phyloP scores from a whole-genome alignment of 2,329 filamentous ascomycete species.

The Cordyceps fumosorosea region DNA sequence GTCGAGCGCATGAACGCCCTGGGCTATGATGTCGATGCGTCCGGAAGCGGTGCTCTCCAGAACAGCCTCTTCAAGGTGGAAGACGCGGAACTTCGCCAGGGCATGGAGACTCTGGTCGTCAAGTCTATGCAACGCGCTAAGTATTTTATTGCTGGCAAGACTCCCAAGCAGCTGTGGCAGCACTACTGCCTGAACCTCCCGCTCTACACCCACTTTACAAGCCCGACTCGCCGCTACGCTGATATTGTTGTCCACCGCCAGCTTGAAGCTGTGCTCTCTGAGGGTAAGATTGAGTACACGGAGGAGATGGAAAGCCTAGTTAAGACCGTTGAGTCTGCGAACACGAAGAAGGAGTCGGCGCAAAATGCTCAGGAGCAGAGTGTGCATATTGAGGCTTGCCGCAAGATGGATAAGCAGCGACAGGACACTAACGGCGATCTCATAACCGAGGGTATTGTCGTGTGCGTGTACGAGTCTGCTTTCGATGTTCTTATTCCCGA shows the following conservation, averaged over 20 bases:
- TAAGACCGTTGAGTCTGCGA: constrained; percentile 93
- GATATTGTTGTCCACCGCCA: constrained; percentile 95
- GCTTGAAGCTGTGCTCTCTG: constrained; percentile 77
- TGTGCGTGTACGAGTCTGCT: constrained; percentile 96
- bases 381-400: constrained; percentile 95
- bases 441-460: constrained; percentile 89
- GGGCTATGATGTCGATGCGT: constrained; percentile 81
- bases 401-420: constrained; percentile 87
- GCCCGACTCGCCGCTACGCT: constrained; percentile 87
- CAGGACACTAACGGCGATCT: constrained; percentile 84
- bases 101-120: constrained; percentile 91
- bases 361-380: constrained; percentile 98
- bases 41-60: constrained; percentile 84
- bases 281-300: constrained; percentile 73
- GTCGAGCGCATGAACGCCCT: constrained; percentile 88
- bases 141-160: constrained; percentile 82
- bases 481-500: constrained; percentile 98
- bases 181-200: constrained; percentile 93
- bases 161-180: constrained; percentile 67
- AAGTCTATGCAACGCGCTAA: constrained; percentile 97
- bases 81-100: constrained; percentile 83
- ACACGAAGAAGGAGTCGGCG: constrained; percentile 98
- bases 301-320: constrained; percentile 83
- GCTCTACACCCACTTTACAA: constrained; percentile 95
- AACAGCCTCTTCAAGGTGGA: constrained; percentile 93